Base-by-base conservation (phyloP, 2,329 filamentous ascomycete genomes). In the Colletotrichum sp. region DNA sequence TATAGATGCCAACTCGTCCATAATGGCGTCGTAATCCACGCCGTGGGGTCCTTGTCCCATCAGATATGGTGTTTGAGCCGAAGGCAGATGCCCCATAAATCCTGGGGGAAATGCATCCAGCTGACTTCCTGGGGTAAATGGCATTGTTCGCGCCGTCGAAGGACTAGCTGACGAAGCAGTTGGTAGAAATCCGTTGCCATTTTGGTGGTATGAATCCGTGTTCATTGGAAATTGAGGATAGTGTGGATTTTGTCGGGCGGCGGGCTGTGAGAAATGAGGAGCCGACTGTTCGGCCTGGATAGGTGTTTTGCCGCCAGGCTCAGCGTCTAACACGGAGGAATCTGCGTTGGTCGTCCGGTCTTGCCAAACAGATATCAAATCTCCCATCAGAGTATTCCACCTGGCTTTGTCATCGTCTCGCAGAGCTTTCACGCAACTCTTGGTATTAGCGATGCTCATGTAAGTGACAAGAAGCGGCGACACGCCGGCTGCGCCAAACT, bases 11-110 rank as follows among this genome's bases (percentile, higher is more conserved):
- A 90, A 83, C 69, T 90, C 88, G 69, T 89, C 88, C 59, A 90
- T 80, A n/a, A 90, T 86, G 4, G 88, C 86, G 66, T 90, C 88
- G 78, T 90, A 89, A 75, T 90, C 88, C 6, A 89, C 66, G n/a
- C 71, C 74, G 21, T 67, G 74, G 55, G 74, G 36, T 34, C 64
- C 69, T 75, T 3, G 81, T 76, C 4, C 75, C 78, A 24, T 78
- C 70, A 75, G 67, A 76, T 80, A 71, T 82, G 80, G 58, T 77
- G 78, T 73, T 78, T 69, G 74, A 71, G 68, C 74, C 73, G 71
- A 76, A 71, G 63, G 56, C 68, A 59, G 16, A 64, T 67, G 73
- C 55, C 58, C 77, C 76, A 21, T 78, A 69, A 61, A 75, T 36
- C 58, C 74, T 16, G 48, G 48, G 16, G 71, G 71, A n/a, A 75